Evolutionary conservation across 148 eudicot species (phyloP).

Genomic region (Rhododendron molle): DNA sequence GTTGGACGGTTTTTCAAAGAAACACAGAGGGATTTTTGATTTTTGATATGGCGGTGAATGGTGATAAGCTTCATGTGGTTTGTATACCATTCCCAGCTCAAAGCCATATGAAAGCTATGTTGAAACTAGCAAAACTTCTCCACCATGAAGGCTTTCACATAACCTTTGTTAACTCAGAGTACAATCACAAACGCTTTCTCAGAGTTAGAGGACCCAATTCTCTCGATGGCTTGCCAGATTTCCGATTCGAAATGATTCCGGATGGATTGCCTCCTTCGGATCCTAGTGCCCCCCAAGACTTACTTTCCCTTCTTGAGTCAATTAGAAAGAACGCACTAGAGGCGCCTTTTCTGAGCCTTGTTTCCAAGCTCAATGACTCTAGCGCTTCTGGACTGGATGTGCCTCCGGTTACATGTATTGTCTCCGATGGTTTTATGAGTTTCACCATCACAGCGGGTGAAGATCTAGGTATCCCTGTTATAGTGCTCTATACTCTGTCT

Average conservation of each 20-base stretch:
- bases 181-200: slow-evolving; percentile 10
- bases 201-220: not conserved
- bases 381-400: not conserved
- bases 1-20: no score
- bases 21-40: not conserved
- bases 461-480: slow-evolving; percentile 18
- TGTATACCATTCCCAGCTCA: slow-evolving; percentile 17
- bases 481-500: slow-evolving; percentile 11
- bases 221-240: slow-evolving; percentile 9
- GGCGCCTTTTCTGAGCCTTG: not conserved
- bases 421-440: slow-evolving; percentile 15
- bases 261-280: slow-evolving; percentile 18
- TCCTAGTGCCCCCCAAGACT: not conserved
- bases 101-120: slow-evolving; percentile 19
- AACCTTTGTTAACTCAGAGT: slow-evolving; percentile 16
- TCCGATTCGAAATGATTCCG: slow-evolving; percentile 17
- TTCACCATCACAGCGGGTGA: slow-evolving; percentile 8
- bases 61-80: slow-evolving; percentile 1
- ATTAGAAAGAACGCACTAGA: not conserved
- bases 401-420: slow-evolving; percentile 19
- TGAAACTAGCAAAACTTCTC: slow-evolving; percentile 14
- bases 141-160: slow-evolving; percentile 10
- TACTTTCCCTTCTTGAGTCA: not conserved
- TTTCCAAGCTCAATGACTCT: slow-evolving; percentile 11
- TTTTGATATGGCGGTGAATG: not conserved